Conservation (phyloP, 768 basidiomycete species). For the Sporobolomyces roseus region DNA sequence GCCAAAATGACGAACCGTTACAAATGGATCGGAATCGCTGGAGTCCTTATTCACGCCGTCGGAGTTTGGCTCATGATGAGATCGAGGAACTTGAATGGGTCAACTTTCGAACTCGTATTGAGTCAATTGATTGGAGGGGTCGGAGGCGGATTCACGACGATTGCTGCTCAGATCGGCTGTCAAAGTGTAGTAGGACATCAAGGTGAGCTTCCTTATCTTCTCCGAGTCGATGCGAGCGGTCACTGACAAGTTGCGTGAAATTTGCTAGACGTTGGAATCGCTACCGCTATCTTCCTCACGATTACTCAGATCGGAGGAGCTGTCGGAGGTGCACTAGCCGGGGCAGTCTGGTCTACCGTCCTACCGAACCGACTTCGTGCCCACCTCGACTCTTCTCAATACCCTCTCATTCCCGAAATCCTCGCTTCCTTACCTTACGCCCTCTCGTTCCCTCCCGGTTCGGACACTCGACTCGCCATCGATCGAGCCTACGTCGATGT, state of each 20-base stretch:
- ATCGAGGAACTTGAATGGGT: constrained; percentile 37
- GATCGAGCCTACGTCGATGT: constrained; percentile 41
- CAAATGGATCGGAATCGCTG: constrained; percentile 42
- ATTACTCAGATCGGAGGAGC: constrained; percentile 45
- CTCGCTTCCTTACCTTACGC: constrained; percentile 41
- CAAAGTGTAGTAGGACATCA: constrained; percentile 42
- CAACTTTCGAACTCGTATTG: constrained; percentile 42
- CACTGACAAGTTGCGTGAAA: no score
- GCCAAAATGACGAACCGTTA: constrained; percentile 42
- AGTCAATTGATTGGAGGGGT: constrained; percentile 42
- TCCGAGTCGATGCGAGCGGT: neutral
- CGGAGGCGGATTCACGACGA: constrained; percentile 42
- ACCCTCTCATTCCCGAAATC: constrained; percentile 36
- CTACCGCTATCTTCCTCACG: constrained; percentile 44
- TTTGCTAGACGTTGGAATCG: constrained; percentile 42
- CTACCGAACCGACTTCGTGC: constrained; percentile 33
- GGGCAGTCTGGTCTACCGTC: constrained; percentile 43
- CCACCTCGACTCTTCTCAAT: constrained; percentile 27
- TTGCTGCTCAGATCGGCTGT: constrained; percentile 41
- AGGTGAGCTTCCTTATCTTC: constrained; percentile 9
- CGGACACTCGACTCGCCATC: constrained; percentile 40
- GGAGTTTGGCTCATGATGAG: constrained; percentile 45
- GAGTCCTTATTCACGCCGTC: constrained; percentile 42
- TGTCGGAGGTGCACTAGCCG: constrained; percentile 43
- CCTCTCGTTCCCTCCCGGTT: constrained; percentile 39